Conservation (phyloP, 1,139 yeast species). For the Debaryomyces sp. region DNA sequence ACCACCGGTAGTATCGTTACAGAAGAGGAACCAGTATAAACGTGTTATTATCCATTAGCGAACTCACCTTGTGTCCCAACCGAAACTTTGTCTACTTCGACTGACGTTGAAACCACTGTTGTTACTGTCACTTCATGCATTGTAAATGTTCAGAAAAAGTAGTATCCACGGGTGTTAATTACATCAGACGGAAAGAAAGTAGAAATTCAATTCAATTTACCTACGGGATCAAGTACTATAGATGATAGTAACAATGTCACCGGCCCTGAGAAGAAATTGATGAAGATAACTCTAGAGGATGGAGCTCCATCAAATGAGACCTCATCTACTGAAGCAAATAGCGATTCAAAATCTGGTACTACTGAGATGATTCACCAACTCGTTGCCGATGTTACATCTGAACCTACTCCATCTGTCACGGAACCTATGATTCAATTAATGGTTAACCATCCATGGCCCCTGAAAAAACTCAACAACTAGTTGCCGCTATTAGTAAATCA, state of each 20-base stretch:
- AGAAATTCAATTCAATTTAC: neutral
- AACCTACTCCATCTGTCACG: neutral
- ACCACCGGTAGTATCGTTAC: constrained; percentile 32
- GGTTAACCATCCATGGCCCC: neutral
- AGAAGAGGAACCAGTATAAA: constrained; percentile 28
- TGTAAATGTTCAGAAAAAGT: constrained; percentile 32
- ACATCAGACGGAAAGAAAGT: neutral
- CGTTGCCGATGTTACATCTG: neutral
- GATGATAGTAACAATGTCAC: neutral
- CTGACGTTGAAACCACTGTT: constrained; percentile 28
- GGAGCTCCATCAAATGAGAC: neutral
- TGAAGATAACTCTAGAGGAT: neutral
- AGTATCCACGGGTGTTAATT: constrained; percentile 30
- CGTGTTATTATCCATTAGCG: constrained; percentile 35
- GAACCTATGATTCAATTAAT: neutral
- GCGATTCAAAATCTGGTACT: neutral
- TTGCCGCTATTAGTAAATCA: neutral
- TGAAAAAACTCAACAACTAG: neutral
- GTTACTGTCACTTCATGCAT: constrained; percentile 54
- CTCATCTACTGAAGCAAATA: neutral
- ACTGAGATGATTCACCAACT: neutral
- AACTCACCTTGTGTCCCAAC: neutral
- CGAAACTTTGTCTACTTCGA: constrained; percentile 22
- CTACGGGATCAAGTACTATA: neutral
- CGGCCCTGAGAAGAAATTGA: neutral